phyloP scores from a whole-genome alignment of 371 early-diverging fungal species.

The Mucor plumbeus region DNA sequence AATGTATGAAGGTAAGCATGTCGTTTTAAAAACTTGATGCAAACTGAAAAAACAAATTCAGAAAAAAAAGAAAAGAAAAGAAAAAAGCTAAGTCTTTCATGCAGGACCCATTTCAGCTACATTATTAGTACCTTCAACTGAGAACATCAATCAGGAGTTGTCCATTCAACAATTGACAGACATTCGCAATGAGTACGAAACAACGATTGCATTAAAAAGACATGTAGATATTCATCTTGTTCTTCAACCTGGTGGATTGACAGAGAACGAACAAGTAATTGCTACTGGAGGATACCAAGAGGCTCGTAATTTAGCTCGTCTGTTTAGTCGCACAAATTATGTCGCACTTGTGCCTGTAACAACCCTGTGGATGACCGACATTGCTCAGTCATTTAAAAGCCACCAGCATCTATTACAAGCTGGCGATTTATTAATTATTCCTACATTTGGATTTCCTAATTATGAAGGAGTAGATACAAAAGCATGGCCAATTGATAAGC shows the following conservation, averaged over 20 bases:
- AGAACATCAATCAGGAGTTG: conserved; percentile 19
- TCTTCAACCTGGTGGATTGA: conserved; percentile 38
- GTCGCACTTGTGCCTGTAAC: conserved; percentile 49
- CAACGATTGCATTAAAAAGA: conserved; percentile 38
- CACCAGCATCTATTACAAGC: conserved; percentile 22
- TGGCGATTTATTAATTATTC: conserved; percentile 44
- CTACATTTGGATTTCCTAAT: conserved; percentile 43
- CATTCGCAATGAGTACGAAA: conserved; percentile 47
- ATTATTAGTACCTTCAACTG: conserved; percentile 42
- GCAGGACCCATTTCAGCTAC: conserved; percentile 62
- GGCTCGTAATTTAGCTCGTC: conserved; percentile 60
- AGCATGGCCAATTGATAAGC: conserved; percentile 34
- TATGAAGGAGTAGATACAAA: conserved; percentile 15
- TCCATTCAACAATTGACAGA: conserved; percentile 29
- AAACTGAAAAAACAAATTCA: too few species aligned
- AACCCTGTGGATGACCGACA: conserved; percentile 31
- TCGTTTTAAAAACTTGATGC: neutral
- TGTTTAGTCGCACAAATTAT: conserved; percentile 60
- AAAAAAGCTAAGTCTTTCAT: neutral
- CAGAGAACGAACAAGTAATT: conserved; percentile 18
- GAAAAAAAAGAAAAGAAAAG: too few species aligned
- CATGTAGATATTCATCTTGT: conserved; percentile 63
- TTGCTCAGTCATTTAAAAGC: conserved; percentile 20
- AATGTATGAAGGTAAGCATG: conserved; percentile 35
- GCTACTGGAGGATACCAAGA: conserved; percentile 42